Conservation (phyloP, 1,284 basidiomycete genomes). For the Schizophyllum amplum region DNA sequence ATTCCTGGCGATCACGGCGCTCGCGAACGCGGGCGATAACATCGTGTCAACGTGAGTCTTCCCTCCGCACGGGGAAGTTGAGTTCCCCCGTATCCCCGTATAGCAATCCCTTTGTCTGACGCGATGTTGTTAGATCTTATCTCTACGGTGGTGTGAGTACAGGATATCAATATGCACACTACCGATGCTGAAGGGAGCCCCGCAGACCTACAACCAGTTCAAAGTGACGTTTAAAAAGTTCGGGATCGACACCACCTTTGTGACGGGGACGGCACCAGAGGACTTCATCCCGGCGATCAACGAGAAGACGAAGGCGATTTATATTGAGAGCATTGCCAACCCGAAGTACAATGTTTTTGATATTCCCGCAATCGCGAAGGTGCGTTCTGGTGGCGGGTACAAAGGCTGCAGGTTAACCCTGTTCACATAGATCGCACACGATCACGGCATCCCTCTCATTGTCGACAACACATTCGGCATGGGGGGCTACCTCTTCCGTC, state of each 20-base stretch:
- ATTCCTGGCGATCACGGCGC: slow-evolving; percentile 61
- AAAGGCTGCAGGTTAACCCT: no score
- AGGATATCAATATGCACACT: neutral
- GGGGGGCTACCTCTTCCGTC: slow-evolving; percentile 70
- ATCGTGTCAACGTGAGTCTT: slow-evolving; percentile 62
- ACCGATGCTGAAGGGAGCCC: slow-evolving; percentile 13
- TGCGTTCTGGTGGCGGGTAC: no score
- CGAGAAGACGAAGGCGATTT: slow-evolving; percentile 72
- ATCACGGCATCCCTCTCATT: slow-evolving; percentile 67
- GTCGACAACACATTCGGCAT: slow-evolving; percentile 92
- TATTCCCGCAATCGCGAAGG: slow-evolving; percentile 70
- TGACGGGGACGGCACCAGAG: slow-evolving; percentile 52
- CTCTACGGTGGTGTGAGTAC: slow-evolving; percentile 59
- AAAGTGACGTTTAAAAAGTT: slow-evolving; percentile 80
- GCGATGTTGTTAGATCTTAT: slow-evolving; percentile 49
- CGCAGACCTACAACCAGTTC: slow-evolving; percentile 80
- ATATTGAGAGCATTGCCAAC: slow-evolving; percentile 81
- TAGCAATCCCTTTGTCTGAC: no score
- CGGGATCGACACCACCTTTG: slow-evolving; percentile 75
- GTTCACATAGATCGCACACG: no score
- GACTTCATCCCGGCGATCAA: slow-evolving; percentile 71
- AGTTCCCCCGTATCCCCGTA: neutral
- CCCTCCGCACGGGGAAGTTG: neutral
- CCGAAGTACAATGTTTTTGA: slow-evolving; percentile 74
- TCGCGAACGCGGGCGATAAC: slow-evolving; percentile 66